These are phyloP conservation scores for Metarhizium anisopliae DNA, from an alignment of 2,329 filamentous ascomycete genomes.

Conservation along the genomic window DNA sequence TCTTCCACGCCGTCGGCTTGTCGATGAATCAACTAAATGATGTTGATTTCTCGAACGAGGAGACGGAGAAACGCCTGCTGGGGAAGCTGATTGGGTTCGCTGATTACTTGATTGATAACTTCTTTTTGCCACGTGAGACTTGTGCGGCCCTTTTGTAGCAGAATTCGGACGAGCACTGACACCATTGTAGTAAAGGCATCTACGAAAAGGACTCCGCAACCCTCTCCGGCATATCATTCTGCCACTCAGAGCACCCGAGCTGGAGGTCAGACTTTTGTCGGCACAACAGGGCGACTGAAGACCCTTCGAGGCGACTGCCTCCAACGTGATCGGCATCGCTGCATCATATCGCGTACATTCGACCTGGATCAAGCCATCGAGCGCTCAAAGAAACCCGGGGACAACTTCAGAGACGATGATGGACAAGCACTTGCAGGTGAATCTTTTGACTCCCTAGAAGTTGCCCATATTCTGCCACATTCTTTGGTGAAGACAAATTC, in stretches of 20 bases:
- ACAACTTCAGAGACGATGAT: conserved; percentile 4
- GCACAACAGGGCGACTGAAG: conserved; percentile 4
- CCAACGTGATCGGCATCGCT: conserved; percentile 7
- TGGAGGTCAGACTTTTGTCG: neutral
- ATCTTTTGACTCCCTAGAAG: conserved; percentile 6
- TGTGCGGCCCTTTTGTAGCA: neutral
- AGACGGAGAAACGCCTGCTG: neutral
- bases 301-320: conserved; percentile 6
- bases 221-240: conserved; percentile 1
- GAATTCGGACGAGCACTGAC: neutral
- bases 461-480: conserved; percentile 11
- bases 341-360: conserved; percentile 7
- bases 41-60: neutral
- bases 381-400: neutral
- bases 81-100: neutral
- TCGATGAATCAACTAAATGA: neutral
- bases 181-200: neutral
- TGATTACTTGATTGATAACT: conserved; percentile 6
- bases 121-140: conserved; percentile 6
- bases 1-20: conserved; percentile 1
- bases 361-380: conserved; percentile 1
- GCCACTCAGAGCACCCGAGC: neutral
- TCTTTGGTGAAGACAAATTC: conserved; percentile 5
- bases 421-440: neutral
- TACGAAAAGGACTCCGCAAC: conserved; percentile 1